Evolutionary conservation across 257 asterid species (phyloP).

Genomic region (Solanum appendiculatum): DNA sequence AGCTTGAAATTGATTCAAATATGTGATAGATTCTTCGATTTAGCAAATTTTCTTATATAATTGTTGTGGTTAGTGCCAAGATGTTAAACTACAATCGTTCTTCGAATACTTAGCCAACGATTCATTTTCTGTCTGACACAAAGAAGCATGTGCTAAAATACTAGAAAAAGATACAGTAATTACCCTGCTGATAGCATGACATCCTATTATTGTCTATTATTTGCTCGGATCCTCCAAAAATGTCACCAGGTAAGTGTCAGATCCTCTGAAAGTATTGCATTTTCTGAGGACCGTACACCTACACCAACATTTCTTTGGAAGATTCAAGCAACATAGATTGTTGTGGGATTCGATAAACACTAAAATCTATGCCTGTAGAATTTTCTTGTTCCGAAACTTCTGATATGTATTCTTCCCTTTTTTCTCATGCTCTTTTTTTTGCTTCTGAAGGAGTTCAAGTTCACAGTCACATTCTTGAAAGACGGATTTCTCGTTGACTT

Average conservation of each 20-base stretch:
- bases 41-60: background rate
- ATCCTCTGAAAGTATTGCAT: background rate
- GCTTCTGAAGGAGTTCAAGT: conserved; percentile 26
- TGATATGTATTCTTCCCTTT: background rate
- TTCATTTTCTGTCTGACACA: background rate
- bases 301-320: background rate
- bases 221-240: background rate
- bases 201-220: background rate
- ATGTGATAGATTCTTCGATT: background rate
- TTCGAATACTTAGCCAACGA: background rate
- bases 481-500: conserved; percentile 58
- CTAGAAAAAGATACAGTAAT: background rate
- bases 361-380: background rate
- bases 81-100: background rate
- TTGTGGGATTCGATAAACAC: background rate
- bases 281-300: background rate
- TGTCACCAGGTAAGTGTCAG: background rate
- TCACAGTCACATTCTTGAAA: conserved; percentile 32
- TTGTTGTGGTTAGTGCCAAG: background rate
- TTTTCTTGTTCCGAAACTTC: background rate
- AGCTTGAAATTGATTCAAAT: background rate
- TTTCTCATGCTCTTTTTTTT: background rate
- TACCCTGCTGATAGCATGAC: background rate
- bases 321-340: background rate
- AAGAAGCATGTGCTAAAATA: background rate